A percentile compares a stretch with the other conserved stretches of the same genome.
phyloP scores from a whole-genome alignment of 352 stramenopile genomes.

The Pythium volutum region DNA sequence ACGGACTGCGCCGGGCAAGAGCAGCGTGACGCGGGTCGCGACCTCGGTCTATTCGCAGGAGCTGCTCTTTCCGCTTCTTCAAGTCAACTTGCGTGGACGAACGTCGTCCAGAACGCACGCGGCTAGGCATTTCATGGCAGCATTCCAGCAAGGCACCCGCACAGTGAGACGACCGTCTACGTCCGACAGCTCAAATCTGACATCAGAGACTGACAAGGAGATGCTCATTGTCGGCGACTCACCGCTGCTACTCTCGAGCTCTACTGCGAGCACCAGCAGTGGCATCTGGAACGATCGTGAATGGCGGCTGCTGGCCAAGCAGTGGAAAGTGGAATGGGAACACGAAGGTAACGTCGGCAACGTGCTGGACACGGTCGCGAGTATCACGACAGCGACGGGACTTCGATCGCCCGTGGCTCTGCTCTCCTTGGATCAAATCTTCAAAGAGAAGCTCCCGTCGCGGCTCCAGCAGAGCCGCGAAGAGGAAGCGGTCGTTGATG shows the following conservation, averaged over 20 bases:
- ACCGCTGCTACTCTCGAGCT: neutral
- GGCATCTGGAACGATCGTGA: conserved; percentile 28
- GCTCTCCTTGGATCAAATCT: conserved; percentile 61
- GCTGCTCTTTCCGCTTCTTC: conserved; percentile 43
- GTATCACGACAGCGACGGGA: conserved; percentile 25
- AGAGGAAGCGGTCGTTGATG: conserved; percentile 71
- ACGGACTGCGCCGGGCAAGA: conserved; percentile 40
- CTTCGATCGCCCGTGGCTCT: conserved; percentile 23
- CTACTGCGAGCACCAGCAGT: neutral
- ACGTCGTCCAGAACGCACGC: conserved; percentile 30
- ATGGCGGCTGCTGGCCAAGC: conserved; percentile 25
- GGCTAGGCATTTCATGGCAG: conserved; percentile 43
- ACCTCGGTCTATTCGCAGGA: conserved; percentile 31
- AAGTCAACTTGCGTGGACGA: conserved; percentile 40
- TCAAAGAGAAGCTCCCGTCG: conserved; percentile 73
- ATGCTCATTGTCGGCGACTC: neutral
- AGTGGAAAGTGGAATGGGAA: conserved; percentile 31
- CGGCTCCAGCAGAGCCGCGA: conserved; percentile 59
- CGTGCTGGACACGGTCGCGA: conserved; percentile 26
- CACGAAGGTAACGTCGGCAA: conserved; percentile 30
- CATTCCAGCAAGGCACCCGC: conserved; percentile 25
- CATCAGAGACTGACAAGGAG: neutral
- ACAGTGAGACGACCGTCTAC: neutral
- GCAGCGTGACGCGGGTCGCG: conserved; percentile 52
- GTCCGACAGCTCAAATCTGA: neutral